Evolutionary conservation across 805 yeast species (phyloP).

Genomic region (Suhomyces sp.): DNA sequence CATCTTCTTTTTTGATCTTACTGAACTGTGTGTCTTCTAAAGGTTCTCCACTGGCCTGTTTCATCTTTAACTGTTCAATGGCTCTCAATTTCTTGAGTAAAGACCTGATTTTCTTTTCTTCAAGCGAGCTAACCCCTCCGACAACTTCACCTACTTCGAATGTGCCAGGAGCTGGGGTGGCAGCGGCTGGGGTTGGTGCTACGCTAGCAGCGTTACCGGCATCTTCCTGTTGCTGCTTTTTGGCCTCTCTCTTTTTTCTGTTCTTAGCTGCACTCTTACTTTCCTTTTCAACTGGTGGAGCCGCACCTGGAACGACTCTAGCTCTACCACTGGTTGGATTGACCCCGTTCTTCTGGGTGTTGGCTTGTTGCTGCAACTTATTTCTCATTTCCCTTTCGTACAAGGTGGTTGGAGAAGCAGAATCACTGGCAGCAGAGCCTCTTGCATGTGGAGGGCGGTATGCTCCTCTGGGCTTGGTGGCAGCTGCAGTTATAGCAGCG

Average conservation of each 20-base stretch:
- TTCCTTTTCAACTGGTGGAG: slow-evolving; percentile 44
- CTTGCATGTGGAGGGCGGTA: slow-evolving; percentile 97
- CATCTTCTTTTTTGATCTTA: slow-evolving; percentile 83
- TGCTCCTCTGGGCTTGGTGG: slow-evolving; percentile 75
- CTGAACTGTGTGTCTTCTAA: slow-evolving; percentile 90
- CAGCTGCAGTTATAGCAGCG: slow-evolving; percentile 29
- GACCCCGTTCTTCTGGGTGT: slow-evolving; percentile 10
- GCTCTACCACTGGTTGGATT: slow-evolving; percentile 26
- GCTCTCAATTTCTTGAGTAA: slow-evolving; percentile 91
- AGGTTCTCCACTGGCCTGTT: slow-evolving; percentile 77
- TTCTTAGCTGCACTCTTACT: slow-evolving; percentile 69
- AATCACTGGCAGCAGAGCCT: slow-evolving; percentile 18
- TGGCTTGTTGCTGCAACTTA: slow-evolving; percentile 8
- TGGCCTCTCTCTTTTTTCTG: slow-evolving; percentile 70
- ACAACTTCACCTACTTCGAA: slow-evolving; percentile 40
- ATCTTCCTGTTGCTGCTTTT: slow-evolving; percentile 23
- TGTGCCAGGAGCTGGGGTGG: slow-evolving; percentile 14
- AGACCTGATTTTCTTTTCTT: slow-evolving; percentile 90
- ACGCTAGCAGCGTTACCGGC: slow-evolving; percentile 11
- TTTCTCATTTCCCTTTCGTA: slow-evolving; percentile 54
- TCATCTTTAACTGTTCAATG: slow-evolving; percentile 84
- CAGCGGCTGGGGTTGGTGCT: slow-evolving; percentile 14
- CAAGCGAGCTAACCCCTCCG: slow-evolving; percentile 68
- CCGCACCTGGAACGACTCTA: slow-evolving; percentile 59
- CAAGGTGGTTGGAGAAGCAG: slow-evolving; percentile 44